A percentile compares a stretch with the other conserved stretches of the same genome.
Evolutionary conservation across 2,329 filamentous ascomycete species (phyloP).

Genomic region (Colletotrichum chrysophilum): DNA sequence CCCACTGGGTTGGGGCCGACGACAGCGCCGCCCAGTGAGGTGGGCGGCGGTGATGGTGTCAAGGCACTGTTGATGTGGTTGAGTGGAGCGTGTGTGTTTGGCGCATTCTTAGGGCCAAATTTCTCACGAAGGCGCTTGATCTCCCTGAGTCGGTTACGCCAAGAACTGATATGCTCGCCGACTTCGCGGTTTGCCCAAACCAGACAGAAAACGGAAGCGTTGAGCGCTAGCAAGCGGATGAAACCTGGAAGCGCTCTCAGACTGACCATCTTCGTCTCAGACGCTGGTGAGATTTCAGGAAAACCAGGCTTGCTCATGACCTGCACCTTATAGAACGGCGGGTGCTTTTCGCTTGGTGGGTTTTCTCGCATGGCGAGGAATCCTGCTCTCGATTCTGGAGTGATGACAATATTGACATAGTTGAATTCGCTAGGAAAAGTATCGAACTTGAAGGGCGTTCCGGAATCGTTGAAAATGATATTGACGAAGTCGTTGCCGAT

Average conservation of each 20-base stretch:
- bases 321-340: constrained; percentile 84
- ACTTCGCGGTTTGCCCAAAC: constrained; percentile 84
- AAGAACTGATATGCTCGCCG: constrained; percentile 85
- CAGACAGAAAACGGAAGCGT: constrained; percentile 89
- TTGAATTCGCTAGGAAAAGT: constrained; percentile 96
- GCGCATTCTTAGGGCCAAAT: constrained; percentile 53
- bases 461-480: constrained; percentile 97
- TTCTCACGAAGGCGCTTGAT: constrained; percentile 83
- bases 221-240: constrained; percentile 86
- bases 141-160: constrained; percentile 85
- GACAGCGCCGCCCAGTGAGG: constrained; percentile 35
- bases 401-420: constrained; percentile 95
- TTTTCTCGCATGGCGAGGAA: constrained; percentile 70
- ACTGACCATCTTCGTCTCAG: constrained; percentile 87
- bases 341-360: constrained; percentile 36
- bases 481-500: constrained; percentile 99
- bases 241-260: constrained; percentile 83
- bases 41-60: constrained; percentile 32
- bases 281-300: constrained; percentile 88
- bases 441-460: constrained; percentile 85
- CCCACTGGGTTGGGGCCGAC: constrained; percentile 13
- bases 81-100: constrained; percentile 29
- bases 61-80: constrained; percentile 29
- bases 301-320: constrained; percentile 89
- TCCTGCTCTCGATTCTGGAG: constrained; percentile 80